A percentile compares a stretch with the other conserved stretches of the same genome.
Conservation (phyloP, 1,284 basidiomycete genomes). For the Butyriboletus appendiculatus region DNA sequence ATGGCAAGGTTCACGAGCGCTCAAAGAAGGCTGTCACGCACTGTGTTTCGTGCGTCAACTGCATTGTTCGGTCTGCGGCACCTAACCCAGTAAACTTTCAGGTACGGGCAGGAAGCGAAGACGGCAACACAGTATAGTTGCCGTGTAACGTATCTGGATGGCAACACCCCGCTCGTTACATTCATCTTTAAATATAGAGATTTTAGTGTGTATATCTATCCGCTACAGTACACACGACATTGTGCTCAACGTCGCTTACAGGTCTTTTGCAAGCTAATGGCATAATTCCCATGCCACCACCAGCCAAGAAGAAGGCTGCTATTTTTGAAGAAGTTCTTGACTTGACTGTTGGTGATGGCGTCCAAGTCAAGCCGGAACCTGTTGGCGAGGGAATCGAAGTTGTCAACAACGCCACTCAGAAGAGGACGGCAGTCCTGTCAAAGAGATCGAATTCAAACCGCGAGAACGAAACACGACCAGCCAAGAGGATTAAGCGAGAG, state of each 20-base stretch:
- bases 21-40: constrained; percentile 41
- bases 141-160: constrained; percentile 13
- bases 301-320: neutral
- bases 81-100: constrained; percentile 5
- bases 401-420: constrained; percentile 2
- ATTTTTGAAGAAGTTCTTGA: constrained; percentile 24
- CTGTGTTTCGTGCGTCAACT: constrained; percentile 34
- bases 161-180: constrained; percentile 19
- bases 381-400: constrained; percentile 5
- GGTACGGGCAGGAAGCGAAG: constrained; percentile 25
- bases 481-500: constrained; percentile 32
- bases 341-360: constrained; percentile 12
- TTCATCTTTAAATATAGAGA: constrained; percentile 36
- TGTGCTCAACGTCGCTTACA: constrained; percentile 3
- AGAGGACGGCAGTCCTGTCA: neutral
- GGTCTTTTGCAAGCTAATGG: constrained; percentile 34
- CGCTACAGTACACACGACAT: neutral
- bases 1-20: constrained; percentile 37
- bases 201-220: constrained; percentile 16
- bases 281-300: constrained; percentile 21
- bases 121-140: neutral
- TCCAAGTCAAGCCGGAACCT: constrained; percentile 10
- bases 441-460: constrained; percentile 7
- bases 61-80: neutral
- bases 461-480: constrained; percentile 4